These are phyloP conservation scores for Xylaria cubensis DNA, from an alignment of 495 filamentous ascomycete species.

Conservation along the genomic window DNA sequence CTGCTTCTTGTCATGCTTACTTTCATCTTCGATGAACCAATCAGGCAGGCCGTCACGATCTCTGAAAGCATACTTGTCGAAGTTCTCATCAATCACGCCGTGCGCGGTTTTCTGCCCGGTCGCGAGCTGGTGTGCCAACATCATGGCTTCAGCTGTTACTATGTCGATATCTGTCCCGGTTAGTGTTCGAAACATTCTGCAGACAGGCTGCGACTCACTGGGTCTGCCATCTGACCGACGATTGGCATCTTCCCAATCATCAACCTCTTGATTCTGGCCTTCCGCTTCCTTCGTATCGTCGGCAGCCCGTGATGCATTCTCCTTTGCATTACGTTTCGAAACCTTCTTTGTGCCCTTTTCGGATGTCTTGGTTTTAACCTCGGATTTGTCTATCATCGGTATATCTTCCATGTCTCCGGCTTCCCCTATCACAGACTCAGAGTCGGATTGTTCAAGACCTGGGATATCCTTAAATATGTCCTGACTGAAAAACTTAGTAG, in stretches of 20 bases:
- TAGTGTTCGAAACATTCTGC: constrained; percentile 32
- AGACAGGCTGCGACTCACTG: constrained; percentile 55
- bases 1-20: constrained; percentile 78
- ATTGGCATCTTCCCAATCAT: constrained; percentile 70
- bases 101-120: constrained; percentile 78
- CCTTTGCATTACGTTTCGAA: constrained; percentile 39
- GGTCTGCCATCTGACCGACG: constrained; percentile 71
- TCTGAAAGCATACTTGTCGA: constrained; percentile 90
- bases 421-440: constrained; percentile 56
- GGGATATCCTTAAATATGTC: constrained; percentile 89
- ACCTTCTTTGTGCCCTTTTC: constrained; percentile 29
- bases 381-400: constrained; percentile 27
- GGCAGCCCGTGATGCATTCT: constrained; percentile 31
- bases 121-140: constrained; percentile 90
- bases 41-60: constrained; percentile 93
- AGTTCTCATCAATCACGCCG: constrained; percentile 86
- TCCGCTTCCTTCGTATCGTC: constrained; percentile 58
- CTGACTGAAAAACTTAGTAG: constrained; percentile 89
- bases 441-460: constrained; percentile 56
- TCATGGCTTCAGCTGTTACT: constrained; percentile 98
- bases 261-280: constrained; percentile 52
- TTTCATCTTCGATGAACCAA: constrained; percentile 97
- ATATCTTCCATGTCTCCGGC: constrained; percentile 53
- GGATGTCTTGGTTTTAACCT: constrained; percentile 14
- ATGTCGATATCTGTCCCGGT: constrained; percentile 86